Percentiles rank a stretch among this genome's conserved stretches.
These are phyloP conservation scores for barrel medic (Medicago truncatula) DNA, from an alignment of 306 rosid species.

Conservation along the genomic window DNA sequence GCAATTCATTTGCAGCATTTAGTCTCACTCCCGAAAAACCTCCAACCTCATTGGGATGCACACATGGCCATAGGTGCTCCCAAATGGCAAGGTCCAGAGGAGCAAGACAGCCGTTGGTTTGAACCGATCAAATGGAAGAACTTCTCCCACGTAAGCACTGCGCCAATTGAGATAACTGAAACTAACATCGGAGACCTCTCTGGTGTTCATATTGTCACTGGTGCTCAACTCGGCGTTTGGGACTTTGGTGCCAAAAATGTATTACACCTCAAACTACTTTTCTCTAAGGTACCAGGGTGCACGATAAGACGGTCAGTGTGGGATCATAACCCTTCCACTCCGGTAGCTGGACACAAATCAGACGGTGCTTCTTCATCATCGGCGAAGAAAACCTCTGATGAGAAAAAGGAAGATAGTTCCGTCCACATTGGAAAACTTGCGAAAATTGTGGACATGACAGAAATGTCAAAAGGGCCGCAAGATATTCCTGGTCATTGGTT, in stretches of 20 bases:
- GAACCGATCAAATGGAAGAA: conserved; percentile 99
- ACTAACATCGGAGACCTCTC: conserved; percentile 93
- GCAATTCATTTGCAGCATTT: conserved; percentile 92
- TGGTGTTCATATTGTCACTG: conserved; percentile 95
- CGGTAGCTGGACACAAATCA: conserved; percentile 48
- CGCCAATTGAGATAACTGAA: conserved; percentile 89
- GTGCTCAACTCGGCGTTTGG: conserved; percentile 99
- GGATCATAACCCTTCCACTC: conserved; percentile 86
- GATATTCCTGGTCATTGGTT: conserved; percentile 99
- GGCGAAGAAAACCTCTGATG: conserved; percentile 62
- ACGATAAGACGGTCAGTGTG: conserved; percentile 93
- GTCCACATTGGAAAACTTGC: conserved; percentile 73
- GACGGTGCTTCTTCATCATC: conserved; percentile 83
- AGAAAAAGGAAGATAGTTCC: conserved; percentile 78
- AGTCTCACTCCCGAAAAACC: conserved; percentile 90
- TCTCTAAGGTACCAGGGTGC: conserved; percentile 96
- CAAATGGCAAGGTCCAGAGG: conserved; percentile 98
- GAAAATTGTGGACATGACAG: conserved; percentile 86
- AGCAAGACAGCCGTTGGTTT: conserved; percentile 99
- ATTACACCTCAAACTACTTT: conserved; percentile 87
- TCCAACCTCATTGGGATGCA: conserved; percentile 93
- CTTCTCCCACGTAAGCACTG: conserved; percentile 99
- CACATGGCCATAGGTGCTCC: conserved; percentile 98
- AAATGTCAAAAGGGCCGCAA: conserved; percentile 96
- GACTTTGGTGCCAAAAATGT: conserved; percentile 96